Evolutionary conservation across 441 rosid species (phyloP).

Genomic region (Capsella rubella): DNA sequence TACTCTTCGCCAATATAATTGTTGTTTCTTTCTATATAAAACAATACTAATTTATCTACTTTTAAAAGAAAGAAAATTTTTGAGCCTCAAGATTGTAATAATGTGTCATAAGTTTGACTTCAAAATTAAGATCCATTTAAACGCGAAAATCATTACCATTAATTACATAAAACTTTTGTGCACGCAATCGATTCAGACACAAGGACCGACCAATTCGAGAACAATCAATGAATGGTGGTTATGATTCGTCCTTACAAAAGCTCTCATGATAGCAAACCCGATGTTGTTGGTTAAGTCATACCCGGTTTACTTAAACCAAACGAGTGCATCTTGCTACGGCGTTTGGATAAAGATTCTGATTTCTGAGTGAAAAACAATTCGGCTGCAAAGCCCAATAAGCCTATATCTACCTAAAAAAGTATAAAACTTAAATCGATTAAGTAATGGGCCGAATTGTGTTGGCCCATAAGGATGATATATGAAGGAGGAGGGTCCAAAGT

Average conservation of each 20-base stretch:
- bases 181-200: slow-evolving; percentile 38
- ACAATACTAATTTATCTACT: too few relatives aligned
- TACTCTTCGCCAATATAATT: neutral
- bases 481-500: neutral
- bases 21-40: neutral
- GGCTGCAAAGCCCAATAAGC: slow-evolving; percentile 42
- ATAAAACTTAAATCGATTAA: neutral
- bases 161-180: neutral
- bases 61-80: neutral
- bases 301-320: slow-evolving; percentile 46
- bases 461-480: neutral
- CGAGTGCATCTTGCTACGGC: slow-evolving; percentile 16
- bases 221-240: slow-evolving; percentile 19
- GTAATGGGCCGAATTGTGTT: slow-evolving; percentile 14
- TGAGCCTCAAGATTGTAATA: slow-evolving; percentile 39
- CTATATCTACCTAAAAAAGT: neutral
- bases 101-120: slow-evolving; percentile 25
- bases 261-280: neutral
- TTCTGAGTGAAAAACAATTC: slow-evolving; percentile 33
- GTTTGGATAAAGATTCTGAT: slow-evolving; percentile 4
- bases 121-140: neutral
- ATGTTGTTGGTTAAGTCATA: neutral
- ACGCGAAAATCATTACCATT: slow-evolving; percentile 21
- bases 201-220: slow-evolving; percentile 34
- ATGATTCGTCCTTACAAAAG: slow-evolving; percentile 12